phyloP scores from a whole-genome alignment of 2,329 filamentous ascomycete genomes.

The Emergomyces pasteurianus region DNA sequence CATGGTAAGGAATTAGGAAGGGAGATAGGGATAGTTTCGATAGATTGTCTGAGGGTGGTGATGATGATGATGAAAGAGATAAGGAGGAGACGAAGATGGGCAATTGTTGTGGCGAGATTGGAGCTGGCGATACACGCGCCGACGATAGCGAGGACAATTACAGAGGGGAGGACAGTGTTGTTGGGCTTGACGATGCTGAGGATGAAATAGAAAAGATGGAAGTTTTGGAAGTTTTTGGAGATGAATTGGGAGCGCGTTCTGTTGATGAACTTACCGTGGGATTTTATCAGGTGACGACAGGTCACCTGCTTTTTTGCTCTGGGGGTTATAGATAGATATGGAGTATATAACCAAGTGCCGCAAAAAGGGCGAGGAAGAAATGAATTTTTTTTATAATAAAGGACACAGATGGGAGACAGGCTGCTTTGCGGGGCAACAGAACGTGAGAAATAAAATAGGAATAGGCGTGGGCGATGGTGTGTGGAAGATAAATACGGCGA shows the following conservation, averaged over 20 bases:
- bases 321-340: constrained; percentile 14
- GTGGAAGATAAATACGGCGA: too few species aligned
- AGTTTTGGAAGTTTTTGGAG: neutral
- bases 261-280: constrained; percentile 7
- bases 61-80: neutral
- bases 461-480: too few species aligned
- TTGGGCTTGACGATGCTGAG: neutral
- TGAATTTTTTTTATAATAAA: too few species aligned
- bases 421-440: too few species aligned
- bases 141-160: neutral
- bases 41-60: neutral
- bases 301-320: constrained; percentile 26
- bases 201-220: neutral
- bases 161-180: neutral
- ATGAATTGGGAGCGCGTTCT: neutral
- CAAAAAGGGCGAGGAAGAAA: neutral
- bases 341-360: neutral
- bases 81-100: neutral
- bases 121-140: neutral
- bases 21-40: neutral
- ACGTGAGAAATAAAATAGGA: too few species aligned
- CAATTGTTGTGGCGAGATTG: neutral
- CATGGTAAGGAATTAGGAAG: neutral
- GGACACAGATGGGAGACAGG: too few species aligned
- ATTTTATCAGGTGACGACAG: constrained; percentile 35